These are phyloP conservation scores for Hymenoscyphus fructigenus DNA, from an alignment of 2,329 filamentous ascomycete species.

Conservation along the genomic window DNA sequence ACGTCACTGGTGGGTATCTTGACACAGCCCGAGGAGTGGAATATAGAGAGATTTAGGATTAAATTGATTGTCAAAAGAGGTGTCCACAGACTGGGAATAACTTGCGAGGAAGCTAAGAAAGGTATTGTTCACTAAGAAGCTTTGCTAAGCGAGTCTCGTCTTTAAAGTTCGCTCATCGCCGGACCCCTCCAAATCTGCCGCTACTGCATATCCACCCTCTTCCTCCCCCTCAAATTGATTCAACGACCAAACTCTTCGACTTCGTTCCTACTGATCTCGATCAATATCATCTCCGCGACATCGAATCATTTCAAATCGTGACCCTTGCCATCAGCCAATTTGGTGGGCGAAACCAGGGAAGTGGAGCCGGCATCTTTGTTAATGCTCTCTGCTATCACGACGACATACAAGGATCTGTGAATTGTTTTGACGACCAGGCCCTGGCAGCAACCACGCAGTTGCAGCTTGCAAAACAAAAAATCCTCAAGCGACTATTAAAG, in stretches of 20 bases:
- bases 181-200: background rate
- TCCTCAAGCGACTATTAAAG: constrained; percentile 15
- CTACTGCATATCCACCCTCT: background rate
- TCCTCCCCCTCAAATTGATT: background rate
- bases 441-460: constrained; percentile 7
- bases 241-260: background rate
- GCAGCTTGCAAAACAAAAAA: constrained; percentile 18
- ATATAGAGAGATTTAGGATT: background rate
- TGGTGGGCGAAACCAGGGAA: constrained; percentile 5
- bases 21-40: background rate
- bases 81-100: background rate
- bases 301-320: constrained; percentile 1
- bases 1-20: background rate
- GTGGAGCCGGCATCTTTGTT: constrained; percentile 5
- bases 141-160: constrained; percentile 1
- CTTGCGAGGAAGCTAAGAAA: background rate
- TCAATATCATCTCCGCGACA: background rate
- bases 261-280: background rate
- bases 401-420: constrained; percentile 12
- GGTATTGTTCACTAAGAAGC: constrained; percentile 1
- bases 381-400: background rate
- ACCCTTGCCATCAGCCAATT: background rate
- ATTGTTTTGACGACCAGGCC: constrained; percentile 21
- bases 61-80: background rate
- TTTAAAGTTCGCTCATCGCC: background rate